Evolutionary conservation across 2,329 filamentous ascomycete genomes (phyloP).

Genomic region (Aureobasidium sp.): DNA sequence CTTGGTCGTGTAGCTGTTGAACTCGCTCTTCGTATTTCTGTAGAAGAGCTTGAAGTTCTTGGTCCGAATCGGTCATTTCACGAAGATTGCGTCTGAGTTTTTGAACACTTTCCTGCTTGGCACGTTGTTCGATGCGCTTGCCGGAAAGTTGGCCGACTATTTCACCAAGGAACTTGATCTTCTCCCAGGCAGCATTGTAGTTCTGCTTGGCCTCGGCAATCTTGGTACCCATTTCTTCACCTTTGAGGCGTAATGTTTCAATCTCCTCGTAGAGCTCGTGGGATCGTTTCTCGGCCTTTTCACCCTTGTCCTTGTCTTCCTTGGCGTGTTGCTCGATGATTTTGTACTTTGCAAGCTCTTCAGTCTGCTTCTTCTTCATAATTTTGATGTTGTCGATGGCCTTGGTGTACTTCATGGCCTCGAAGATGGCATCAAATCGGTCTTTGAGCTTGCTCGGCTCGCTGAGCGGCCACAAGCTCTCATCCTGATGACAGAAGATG

Average conservation of each 20-base stretch:
- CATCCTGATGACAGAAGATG: conserved; percentile 98
- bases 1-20: conserved; percentile 51
- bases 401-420: conserved; percentile 93
- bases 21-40: conserved; percentile 72
- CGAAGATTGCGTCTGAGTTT: conserved; percentile 65
- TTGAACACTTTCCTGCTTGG: conserved; percentile 60
- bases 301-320: conserved; percentile 74
- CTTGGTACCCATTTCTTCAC: conserved; percentile 23
- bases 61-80: conserved; percentile 70
- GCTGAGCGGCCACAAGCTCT: conserved; percentile 93
- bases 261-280: conserved; percentile 49
- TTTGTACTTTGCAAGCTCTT: conserved; percentile 63
- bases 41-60: conserved; percentile 61
- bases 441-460: conserved; percentile 81
- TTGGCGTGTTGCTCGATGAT: conserved; percentile 70
- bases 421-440: conserved; percentile 95
- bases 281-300: conserved; percentile 58
- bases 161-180: conserved; percentile 63
- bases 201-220: conserved; percentile 33
- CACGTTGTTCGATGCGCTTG: conserved; percentile 65
- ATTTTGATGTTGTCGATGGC: conserved; percentile 92
- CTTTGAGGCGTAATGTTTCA: conserved; percentile 10
- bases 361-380: conserved; percentile 72
- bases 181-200: conserved; percentile 58
- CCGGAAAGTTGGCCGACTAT: conserved; percentile 67